phyloP scores from a whole-genome alignment of 2,329 filamentous ascomycete genomes.

The Bipolaris gigantea region DNA sequence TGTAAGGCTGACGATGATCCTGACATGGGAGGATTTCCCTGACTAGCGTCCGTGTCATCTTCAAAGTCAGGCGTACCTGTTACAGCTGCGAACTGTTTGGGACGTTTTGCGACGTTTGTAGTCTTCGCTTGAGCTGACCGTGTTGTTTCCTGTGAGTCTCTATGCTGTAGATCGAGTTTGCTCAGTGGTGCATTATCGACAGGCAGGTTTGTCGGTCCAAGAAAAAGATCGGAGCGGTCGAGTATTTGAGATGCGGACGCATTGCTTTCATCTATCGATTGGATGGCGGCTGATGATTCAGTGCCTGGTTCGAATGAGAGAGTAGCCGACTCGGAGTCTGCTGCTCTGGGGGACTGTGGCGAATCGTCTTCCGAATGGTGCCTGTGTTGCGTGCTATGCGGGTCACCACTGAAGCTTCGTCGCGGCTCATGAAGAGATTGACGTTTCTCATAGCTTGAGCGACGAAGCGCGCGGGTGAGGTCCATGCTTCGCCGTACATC shows the following conservation, averaged over 20 bases:
- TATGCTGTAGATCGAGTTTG: slow-evolving; percentile 25
- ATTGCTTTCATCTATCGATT: slow-evolving; percentile 64
- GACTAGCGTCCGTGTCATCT: slow-evolving; percentile 34
- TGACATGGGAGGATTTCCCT: slow-evolving; percentile 38
- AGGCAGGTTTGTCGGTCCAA: slow-evolving; percentile 67
- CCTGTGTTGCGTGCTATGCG: slow-evolving; percentile 56
- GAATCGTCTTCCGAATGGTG: slow-evolving; percentile 55
- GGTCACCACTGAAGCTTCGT: slow-evolving; percentile 66
- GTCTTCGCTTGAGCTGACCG: slow-evolving; percentile 30
- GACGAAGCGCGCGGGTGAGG: slow-evolving; percentile 57
- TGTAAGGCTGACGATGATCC: slow-evolving; percentile 58
- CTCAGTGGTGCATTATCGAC: slow-evolving; percentile 24
- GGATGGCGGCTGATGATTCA: slow-evolving; percentile 69
- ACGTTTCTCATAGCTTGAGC: slow-evolving; percentile 39
- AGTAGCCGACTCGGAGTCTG: slow-evolving; percentile 72
- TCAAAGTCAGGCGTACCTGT: slow-evolving; percentile 24
- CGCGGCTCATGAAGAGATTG: slow-evolving; percentile 39
- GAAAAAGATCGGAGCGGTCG: slow-evolving; percentile 83
- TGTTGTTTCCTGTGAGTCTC: slow-evolving; percentile 45
- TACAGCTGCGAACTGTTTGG: slow-evolving; percentile 14
- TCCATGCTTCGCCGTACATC: slow-evolving; percentile 43
- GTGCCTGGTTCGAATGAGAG: slow-evolving; percentile 74
- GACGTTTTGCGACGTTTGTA: slow-evolving; percentile 15
- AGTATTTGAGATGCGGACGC: slow-evolving; percentile 91
- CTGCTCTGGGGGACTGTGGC: slow-evolving; percentile 54